Conservation (phyloP, 1,284 basidiomycete species). For the Trichosporon ovoides region DNA sequence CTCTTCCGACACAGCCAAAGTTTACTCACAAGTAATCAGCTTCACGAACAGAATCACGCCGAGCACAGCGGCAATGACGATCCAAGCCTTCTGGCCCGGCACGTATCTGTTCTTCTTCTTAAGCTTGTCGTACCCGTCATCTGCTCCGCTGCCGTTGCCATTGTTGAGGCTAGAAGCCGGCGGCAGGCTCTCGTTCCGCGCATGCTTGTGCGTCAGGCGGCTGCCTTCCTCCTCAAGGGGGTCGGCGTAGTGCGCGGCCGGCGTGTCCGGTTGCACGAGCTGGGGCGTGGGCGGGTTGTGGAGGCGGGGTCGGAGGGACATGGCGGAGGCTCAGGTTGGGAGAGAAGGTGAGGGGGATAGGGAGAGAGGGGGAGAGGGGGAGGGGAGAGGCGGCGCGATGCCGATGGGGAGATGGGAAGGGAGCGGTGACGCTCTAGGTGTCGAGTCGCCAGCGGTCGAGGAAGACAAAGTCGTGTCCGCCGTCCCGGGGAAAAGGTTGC, state of each 20-base stretch:
- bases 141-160: background rate
- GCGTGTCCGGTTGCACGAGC: slow-evolving; percentile 16
- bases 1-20: too few relatives aligned
- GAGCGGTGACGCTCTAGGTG: too few relatives aligned
- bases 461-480: too few relatives aligned
- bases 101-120: background rate
- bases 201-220: slow-evolving; percentile 3
- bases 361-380: background rate
- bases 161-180: background rate
- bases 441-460: too few relatives aligned
- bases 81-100: slow-evolving; percentile 32
- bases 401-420: too few relatives aligned
- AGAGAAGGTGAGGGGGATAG: background rate
- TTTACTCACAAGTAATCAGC: slow-evolving; percentile 35
- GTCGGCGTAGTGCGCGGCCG: slow-evolving; percentile 18
- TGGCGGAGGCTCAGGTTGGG: too few relatives aligned
- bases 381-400: too few relatives aligned
- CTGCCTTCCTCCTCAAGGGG: slow-evolving; percentile 7
- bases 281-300: background rate
- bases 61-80: slow-evolving; percentile 29
- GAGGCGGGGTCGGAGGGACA: slow-evolving; percentile 10
- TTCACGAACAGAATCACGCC: slow-evolving; percentile 34
- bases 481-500: too few relatives aligned
- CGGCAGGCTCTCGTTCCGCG: background rate
- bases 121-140: background rate